Evolutionary conservation across 495 filamentous ascomycete genomes (phyloP).

Genomic region (Diplogelasinospora grovesii): DNA sequence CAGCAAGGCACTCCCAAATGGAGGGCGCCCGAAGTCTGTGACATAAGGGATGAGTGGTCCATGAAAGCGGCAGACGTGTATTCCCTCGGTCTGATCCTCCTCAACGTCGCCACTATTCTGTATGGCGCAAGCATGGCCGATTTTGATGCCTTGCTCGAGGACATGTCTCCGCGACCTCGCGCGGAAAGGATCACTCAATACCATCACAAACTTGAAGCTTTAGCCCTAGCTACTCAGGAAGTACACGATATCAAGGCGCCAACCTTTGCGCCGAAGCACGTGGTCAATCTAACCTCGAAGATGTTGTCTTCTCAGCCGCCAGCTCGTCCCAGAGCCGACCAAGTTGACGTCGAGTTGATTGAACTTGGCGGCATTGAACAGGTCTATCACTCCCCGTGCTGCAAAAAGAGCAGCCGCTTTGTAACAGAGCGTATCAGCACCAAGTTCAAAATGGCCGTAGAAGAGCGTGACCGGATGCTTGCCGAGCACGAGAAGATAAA

Average conservation of each 20-base stretch:
- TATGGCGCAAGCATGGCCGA: constrained; percentile 23
- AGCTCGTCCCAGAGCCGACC: constrained; percentile 21
- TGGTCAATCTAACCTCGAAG: constrained; percentile 22
- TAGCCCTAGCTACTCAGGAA: constrained; percentile 24
- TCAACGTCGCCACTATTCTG: constrained; percentile 30
- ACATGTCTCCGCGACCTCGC: constrained; percentile 15
- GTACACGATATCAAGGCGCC: constrained; percentile 23
- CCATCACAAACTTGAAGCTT: constrained; percentile 15
- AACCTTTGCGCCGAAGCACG: constrained; percentile 29
- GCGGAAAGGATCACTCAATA: constrained; percentile 22
- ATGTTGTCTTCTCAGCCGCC: constrained; percentile 27
- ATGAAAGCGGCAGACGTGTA: constrained; percentile 33
- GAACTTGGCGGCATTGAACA: constrained; percentile 37
- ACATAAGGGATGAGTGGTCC: constrained; percentile 24
- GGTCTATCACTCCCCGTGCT: constrained; percentile 35
- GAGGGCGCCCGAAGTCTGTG: constrained; percentile 29
- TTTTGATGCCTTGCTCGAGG: constrained; percentile 28
- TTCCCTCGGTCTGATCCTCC: constrained; percentile 28
- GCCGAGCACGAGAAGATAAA: constrained; percentile 17
- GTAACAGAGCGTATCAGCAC: constrained; percentile 26
- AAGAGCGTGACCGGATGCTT: constrained; percentile 23
- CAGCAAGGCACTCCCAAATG: constrained; percentile 29
- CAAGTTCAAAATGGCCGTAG: constrained; percentile 11
- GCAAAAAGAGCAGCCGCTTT: constrained; percentile 26
- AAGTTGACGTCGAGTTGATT: constrained; percentile 26